Base-by-base conservation (phyloP, 192 early-diverging fungal genomes). In the Spinellus fusiger region DNA sequence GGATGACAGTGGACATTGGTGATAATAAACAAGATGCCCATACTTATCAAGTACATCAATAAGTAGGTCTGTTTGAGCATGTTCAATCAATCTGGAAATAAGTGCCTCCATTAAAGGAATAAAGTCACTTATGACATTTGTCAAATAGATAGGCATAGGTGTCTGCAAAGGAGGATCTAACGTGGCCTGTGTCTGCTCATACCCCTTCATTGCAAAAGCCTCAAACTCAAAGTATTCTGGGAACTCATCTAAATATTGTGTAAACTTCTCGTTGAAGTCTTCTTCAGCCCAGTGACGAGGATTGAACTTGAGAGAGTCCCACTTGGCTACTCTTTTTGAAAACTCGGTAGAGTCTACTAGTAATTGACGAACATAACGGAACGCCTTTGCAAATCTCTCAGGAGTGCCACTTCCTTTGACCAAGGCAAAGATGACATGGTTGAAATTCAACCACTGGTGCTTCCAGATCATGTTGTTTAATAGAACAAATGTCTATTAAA, bases 191-290 rank as follows among this genome's bases (percentile, higher is more conserved):
- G 65, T 66, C 25, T 56, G 62, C 31, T 68, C 77, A 47, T 69
- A 68, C 12, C 50, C 56, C 8, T 50, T 32, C 58, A 80, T 80
- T 33, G 83, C 79, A 56, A 76, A 79, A 1, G 83, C 86, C 52
- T 91, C 89, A 65, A 84, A 85, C 65, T 86, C 82, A 65, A 84
- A 85, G 64, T 78, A 88, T 65, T 91, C 89, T 15, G 87, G 89
- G 60, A 80, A 91, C 10, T 75, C 71, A 18, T 78, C 61, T 32
- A 87, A 61, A 55, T 87, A 91, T 26, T 70, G 70, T 49, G 76
- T 73, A 23, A 89, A 64, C 55, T 88, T 88, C 35, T 77, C 72
- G 68, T 84, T 80, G 28, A 83, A 80, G n/a, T 74, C 71, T 63
- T 83, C 78, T 67, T 91, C 89, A 16, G 79, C 75, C 89, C 89